Base-by-base conservation (phyloP, 1,284 basidiomycete species). In the Ceratobasidium sp. region DNA sequence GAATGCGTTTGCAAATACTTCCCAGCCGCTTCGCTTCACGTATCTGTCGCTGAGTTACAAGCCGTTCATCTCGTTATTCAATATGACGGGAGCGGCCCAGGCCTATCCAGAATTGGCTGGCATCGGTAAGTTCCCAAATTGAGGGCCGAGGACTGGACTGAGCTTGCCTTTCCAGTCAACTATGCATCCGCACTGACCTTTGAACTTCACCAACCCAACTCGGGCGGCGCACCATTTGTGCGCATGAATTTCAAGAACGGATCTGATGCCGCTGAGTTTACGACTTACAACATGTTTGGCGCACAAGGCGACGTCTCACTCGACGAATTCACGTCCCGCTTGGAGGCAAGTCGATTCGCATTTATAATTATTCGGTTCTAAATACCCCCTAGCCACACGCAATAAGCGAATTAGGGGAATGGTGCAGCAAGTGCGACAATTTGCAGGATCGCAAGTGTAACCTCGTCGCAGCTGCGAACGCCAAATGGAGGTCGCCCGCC, bases 171-270 rank as follows among this genome's bases (percentile, higher is more conserved):
- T 25, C 64, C 75, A 88, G 92, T 93, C 75, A 85, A 93, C 79
- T 94, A 86, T 75, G 89, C 89, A 1, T 89, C 90, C 54, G 88
- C 90, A 22, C 78, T 92, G 55, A 87, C 87, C 50, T 89, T 94
- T 73, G 93, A 95, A 80, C 82, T 95, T 69, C 86, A 71, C 85
- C 87, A 73, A 82, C 85, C 71, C 8, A 32, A 8, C 35, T 65
- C 70, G 20, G 47, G 40, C 15, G 35, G 38, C 5, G n/a, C 55
- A 34, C 65, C 68, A 8, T 64, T 69, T 79, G 80, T 95, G 76
- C 87, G 89, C 75, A 83, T 94, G 83, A 89, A 86, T 78, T 93
- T 94, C 86, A 89, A 87, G 81, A 95, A 95, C 78, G 92, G 92
- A 47, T 89, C 91, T 34, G 74, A 78, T 40, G 82, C 82, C 70